Evolutionary conservation across 208 protist genomes (phyloP).

Genomic region (Angomonas ambiguus): DNA sequence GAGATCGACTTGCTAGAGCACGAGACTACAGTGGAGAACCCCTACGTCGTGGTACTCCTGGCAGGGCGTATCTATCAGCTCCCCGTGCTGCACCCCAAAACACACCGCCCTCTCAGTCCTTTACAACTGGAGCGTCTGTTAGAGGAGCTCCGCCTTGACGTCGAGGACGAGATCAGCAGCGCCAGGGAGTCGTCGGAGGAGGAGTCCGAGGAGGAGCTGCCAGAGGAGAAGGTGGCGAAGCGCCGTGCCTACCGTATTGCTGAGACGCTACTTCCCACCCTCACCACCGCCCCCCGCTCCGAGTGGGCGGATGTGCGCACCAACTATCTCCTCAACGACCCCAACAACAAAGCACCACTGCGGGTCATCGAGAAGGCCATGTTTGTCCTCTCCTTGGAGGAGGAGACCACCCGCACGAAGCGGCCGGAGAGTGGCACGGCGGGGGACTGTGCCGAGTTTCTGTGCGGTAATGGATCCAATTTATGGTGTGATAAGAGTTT

Average conservation of each 20-base stretch:
- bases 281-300: constrained; percentile 61
- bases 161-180: constrained; percentile 43
- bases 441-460: constrained; percentile 37
- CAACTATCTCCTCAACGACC: constrained; percentile 58
- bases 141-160: constrained; percentile 34
- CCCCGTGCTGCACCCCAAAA: constrained; percentile 37
- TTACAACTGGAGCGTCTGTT: constrained; percentile 51
- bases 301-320: constrained; percentile 73
- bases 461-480: constrained; percentile 65
- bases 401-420: constrained; percentile 15
- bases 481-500: constrained; percentile 85
- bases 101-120: constrained; percentile 43
- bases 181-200: constrained; percentile 47
- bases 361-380: constrained; percentile 68
- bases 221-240: constrained; percentile 34
- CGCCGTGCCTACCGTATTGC: constrained; percentile 37
- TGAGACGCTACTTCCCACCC: constrained; percentile 55
- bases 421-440: constrained; percentile 18
- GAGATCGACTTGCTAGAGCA: constrained; percentile 67
- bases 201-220: constrained; percentile 40
- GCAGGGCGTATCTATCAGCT: constrained; percentile 68
- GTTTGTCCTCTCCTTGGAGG: constrained; percentile 75
- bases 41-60: constrained; percentile 71
- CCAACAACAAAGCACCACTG: constrained; percentile 59
- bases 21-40: constrained; percentile 35